These are phyloP conservation scores for Tagetes erecta DNA, from an alignment of 129 eudicot species.

Conservation along the genomic window DNA sequence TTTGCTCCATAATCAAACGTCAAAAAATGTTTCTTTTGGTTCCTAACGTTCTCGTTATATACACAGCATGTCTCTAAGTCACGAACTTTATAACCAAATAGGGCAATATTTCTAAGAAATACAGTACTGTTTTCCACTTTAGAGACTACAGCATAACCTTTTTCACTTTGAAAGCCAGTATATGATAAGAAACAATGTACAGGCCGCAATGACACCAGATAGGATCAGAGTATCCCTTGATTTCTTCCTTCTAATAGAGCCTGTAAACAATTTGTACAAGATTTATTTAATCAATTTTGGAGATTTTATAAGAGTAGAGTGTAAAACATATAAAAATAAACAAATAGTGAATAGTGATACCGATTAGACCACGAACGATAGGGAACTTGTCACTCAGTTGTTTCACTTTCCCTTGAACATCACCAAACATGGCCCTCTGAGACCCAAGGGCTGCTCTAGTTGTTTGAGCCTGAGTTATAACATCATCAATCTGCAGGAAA, in stretches of 20 bases:
- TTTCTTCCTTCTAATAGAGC: constrained; percentile 81
- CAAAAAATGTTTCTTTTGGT: neutral
- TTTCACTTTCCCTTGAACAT: constrained; percentile 91
- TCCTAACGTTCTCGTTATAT: neutral
- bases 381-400: constrained; percentile 87
- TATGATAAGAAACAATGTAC: constrained; percentile 82
- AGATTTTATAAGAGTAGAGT: neutral
- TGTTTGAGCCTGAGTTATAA: constrained; percentile 87
- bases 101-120: constrained; percentile 23
- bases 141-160: constrained; percentile 13
- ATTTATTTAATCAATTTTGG: neutral
- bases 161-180: constrained; percentile 89
- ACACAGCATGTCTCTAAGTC: neutral
- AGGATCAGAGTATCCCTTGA: constrained; percentile 90
- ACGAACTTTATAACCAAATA: constrained; percentile 18
- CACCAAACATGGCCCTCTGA: constrained; percentile 86
- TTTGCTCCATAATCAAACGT: neutral
- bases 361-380: constrained; percentile 81
- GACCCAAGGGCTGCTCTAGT: constrained; percentile 80
- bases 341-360: constrained; percentile 26
- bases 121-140: constrained; percentile 9
- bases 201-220: constrained; percentile 87
- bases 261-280: constrained; percentile 36
- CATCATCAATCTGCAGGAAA: constrained; percentile 78
- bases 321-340: neutral